Conservation (phyloP, 1,284 basidiomycete genomes). For the Ceratobasidium papillatum region DNA sequence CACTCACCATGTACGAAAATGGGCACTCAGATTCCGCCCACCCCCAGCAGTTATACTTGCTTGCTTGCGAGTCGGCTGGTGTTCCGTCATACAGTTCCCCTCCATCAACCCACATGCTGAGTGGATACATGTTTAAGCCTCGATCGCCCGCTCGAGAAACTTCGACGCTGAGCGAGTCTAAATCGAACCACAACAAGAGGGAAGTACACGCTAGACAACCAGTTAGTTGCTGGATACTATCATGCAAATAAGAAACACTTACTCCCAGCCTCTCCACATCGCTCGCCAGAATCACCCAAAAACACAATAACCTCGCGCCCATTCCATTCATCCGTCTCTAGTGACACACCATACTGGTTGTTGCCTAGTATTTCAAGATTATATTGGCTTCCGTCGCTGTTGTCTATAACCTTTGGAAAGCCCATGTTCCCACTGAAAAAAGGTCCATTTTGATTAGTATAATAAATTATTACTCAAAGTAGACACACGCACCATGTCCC, state of each 20-base stretch:
- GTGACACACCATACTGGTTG: background rate
- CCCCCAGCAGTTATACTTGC: conserved; percentile 29
- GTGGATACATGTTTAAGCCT: conserved; percentile 20
- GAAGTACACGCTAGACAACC: background rate
- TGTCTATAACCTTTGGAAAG: background rate
- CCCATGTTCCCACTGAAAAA: background rate
- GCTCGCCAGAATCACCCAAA: background rate
- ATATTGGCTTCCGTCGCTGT: background rate
- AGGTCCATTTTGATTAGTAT: background rate
- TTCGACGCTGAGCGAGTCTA: background rate
- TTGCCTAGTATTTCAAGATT: background rate
- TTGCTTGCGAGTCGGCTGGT: background rate
- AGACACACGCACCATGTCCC: conserved; percentile 10
- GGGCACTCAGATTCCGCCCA: conserved; percentile 4
- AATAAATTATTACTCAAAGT: background rate
- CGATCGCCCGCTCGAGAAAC: background rate
- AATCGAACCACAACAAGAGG: background rate
- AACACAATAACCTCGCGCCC: background rate
- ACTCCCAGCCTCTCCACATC: conserved; percentile 5
- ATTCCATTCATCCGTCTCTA: background rate
- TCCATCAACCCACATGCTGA: conserved; percentile 29
- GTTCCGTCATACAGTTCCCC: conserved; percentile 3
- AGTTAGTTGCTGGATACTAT: background rate
- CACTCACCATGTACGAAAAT: conserved; percentile 8
- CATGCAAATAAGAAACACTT: background rate